These are phyloP conservation scores for Aureobasidium pullulans DNA, from an alignment of 2,329 filamentous ascomycete species.

Conservation along the genomic window DNA sequence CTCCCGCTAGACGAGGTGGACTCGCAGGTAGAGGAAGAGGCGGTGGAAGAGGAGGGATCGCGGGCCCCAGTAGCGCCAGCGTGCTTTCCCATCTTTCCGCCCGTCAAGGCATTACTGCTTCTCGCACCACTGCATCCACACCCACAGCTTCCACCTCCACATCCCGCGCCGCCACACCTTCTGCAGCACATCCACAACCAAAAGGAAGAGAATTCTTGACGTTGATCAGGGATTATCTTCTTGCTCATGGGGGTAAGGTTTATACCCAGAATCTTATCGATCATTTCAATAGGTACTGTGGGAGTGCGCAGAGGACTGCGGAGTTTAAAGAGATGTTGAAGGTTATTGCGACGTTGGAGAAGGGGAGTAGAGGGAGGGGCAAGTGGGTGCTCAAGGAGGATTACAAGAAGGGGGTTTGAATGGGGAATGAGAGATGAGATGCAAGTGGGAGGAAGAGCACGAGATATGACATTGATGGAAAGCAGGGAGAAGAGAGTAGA, in stretches of 20 bases:
- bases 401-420: conserved; percentile 26
- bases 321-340: conserved; percentile 80
- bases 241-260: conserved; percentile 67
- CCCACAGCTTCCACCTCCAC: conserved; percentile 26
- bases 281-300: conserved; percentile 78
- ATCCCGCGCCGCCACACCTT: conserved; percentile 22
- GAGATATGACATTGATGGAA: background rate
- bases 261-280: conserved; percentile 81
- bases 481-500: background rate
- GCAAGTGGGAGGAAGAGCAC: background rate
- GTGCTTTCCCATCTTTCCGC: conserved; percentile 39
- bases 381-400: conserved; percentile 55
- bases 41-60: conserved; percentile 19
- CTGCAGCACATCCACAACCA: conserved; percentile 22
- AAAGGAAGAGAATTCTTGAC: conserved; percentile 38
- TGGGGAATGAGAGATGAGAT: background rate
- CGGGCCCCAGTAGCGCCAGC: conserved; percentile 28
- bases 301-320: conserved; percentile 57
- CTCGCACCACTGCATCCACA: conserved; percentile 32
- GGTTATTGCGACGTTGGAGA: conserved; percentile 64
- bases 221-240: conserved; percentile 69
- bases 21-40: conserved; percentile 33
- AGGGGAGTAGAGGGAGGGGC: conserved; percentile 41
- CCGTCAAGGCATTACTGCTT: conserved; percentile 36
- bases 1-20: conserved; percentile 40